Conservation (phyloP, 345 rosid species). For the Hibiscus syriacus region DNA sequence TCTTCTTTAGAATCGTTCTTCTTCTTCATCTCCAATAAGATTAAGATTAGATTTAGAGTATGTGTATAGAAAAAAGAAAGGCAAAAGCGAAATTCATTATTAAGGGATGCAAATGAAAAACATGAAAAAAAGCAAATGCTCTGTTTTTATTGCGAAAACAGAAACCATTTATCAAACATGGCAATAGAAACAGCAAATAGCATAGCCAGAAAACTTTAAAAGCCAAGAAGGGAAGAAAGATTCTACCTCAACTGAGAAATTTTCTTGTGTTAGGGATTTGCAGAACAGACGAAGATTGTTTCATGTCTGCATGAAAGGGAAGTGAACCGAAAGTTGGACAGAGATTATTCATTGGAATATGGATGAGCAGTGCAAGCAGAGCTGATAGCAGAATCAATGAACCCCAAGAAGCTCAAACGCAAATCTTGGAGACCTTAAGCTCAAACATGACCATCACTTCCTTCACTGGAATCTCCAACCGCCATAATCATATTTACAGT, state of each 20-base stretch:
- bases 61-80: too few relatives aligned
- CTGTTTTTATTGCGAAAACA: too few relatives aligned
- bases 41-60: too few relatives aligned
- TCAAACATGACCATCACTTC: neutral
- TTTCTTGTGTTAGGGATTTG: neutral
- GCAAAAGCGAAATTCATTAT: too few relatives aligned
- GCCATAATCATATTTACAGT: neutral
- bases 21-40: too few relatives aligned
- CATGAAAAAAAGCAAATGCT: too few relatives aligned
- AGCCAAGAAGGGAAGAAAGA: neutral
- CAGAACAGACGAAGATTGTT: neutral
- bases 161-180: neutral
- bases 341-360: neutral
- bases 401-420: neutral
- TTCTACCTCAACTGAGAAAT: neutral
- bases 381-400: constrained; percentile 1
- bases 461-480: neutral
- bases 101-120: too few relatives aligned
- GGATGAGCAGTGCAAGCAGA: neutral
- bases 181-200: neutral
- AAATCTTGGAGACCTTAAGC: neutral
- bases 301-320: constrained; percentile 7
- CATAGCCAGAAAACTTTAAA: neutral
- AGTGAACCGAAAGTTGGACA: neutral
- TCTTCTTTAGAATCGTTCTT: too few relatives aligned